Percentiles rank a stretch among this genome's conserved stretches.
Evolutionary conservation across 352 stramenopile genomes (phyloP).

Genomic region (Stephanocyclus meneghinianus): DNA sequence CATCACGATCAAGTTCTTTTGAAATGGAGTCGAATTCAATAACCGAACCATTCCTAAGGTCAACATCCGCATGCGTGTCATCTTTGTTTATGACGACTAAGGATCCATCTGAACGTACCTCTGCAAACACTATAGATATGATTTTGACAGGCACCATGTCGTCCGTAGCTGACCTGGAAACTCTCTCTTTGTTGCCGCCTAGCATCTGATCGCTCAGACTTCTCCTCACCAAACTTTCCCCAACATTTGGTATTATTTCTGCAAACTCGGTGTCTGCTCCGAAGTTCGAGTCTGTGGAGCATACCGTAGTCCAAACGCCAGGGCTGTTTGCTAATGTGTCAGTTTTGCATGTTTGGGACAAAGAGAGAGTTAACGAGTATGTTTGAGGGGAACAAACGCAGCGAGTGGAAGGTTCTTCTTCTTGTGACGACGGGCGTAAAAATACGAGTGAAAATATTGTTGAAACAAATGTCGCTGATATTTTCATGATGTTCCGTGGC

Average conservation of each 20-base stretch:
- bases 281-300: conserved; percentile 6
- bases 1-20: not conserved
- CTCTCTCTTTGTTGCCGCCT: not conserved
- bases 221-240: conserved; percentile 5
- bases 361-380: conserved; percentile 5
- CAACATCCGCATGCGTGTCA: not conserved
- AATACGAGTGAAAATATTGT: too few relatives aligned
- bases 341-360: conserved; percentile 1
- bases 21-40: conserved; percentile 12
- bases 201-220: not conserved
- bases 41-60: not conserved
- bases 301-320: not conserved
- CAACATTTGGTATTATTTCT: not conserved
- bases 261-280: not conserved
- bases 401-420: not conserved
- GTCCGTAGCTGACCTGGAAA: not conserved
- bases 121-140: not conserved
- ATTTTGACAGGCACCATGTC: conserved; percentile 12
- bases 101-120: conserved; percentile 2
- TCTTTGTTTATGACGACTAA: conserved; percentile 9
- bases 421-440: not conserved
- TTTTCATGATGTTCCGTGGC: too few relatives aligned
- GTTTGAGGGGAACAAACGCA: conserved; percentile 1
- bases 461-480: too few relatives aligned
- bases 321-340: conserved; percentile 8